Evolutionary conservation across 2,329 filamentous ascomycete genomes (phyloP), one percentile per base, ranked within the genome.

Genomic region (Aspergillus pseudonomiae): DNA sequence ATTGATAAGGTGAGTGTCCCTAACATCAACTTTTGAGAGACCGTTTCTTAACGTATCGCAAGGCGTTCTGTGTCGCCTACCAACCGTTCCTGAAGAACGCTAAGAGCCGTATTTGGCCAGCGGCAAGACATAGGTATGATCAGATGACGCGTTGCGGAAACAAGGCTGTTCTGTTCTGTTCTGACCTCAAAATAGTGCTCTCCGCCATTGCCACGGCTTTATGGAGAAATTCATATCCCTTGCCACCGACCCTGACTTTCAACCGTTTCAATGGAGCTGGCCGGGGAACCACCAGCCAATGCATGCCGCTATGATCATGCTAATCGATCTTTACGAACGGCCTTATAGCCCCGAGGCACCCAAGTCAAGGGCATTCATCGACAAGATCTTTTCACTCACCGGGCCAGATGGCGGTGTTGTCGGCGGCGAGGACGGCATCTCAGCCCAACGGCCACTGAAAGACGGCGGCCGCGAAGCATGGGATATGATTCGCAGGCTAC

Each of bases 211-310:
- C 57, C 80, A 82, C 68, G 79, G 79, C 1, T 83, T 81, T 59
- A 80, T 83, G 79, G 77, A 81, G 54, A 83, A 83, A 57, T 83
- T 83, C 58, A 79, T 82, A 24, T 76, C 77, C n/a, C 70, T 83
- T 28, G 80, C 79, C 5, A 80, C 79, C 4, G 80, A 82, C 65
- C 76, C 80, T 24, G 79, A 81, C 54, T 80, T 83, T 48, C 79
- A 82, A 63, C 79, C 80, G 0, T 82, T 83, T 55, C 78, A 81
- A 55, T 83, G 81, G 81, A 80, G 78, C 63, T 83, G 80, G 80
- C 80, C 80, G 45, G 79, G 80, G 5, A 71, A 71, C 30, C 69
- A 71, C 26, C 69, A 71, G 50, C 69, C 69, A 36, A 70, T 71
- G 69, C 69, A 71, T 48, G 69, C 69, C 4, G 67, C 69, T 39